Conservation (phyloP, 352 stramenopile species). For the Phytopythium delawarense region DNA sequence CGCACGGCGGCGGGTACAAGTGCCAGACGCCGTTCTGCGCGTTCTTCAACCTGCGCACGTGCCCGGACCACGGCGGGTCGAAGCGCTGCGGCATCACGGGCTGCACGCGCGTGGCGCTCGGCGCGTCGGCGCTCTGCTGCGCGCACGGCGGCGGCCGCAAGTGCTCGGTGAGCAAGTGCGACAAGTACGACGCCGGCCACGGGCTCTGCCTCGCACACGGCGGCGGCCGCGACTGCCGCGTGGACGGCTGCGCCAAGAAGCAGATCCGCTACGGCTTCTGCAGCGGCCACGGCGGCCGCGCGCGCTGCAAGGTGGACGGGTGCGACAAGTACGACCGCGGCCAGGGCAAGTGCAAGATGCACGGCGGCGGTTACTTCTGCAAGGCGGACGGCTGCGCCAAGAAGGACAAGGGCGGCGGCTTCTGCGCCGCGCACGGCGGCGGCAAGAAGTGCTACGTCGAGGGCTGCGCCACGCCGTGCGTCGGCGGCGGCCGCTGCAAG, state of each 20-base stretch:
- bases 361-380: conserved; percentile 81
- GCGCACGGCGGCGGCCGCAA: conserved; percentile 65
- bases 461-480: conserved; percentile 55
- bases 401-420: conserved; percentile 80
- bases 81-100: conserved; percentile 54
- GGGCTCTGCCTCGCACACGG: conserved; percentile 69
- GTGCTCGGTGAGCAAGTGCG: conserved; percentile 65
- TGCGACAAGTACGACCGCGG: conserved; percentile 76
- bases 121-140: conserved; percentile 47
- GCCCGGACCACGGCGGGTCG: conserved; percentile 66
- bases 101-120: conserved; percentile 50
- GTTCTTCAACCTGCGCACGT: conserved; percentile 68
- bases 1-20: conserved; percentile 73
- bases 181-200: conserved; percentile 66
- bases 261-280: conserved; percentile 76
- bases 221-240: conserved; percentile 56
- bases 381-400: conserved; percentile 72
- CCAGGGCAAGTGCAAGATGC: conserved; percentile 76
- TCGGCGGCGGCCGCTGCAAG: conserved; percentile 72
- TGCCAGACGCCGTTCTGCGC: conserved; percentile 71
- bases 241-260: conserved; percentile 63
- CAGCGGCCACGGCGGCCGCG: conserved; percentile 64
- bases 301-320: conserved; percentile 67
- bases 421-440: conserved; percentile 80
- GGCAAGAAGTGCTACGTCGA: conserved; percentile 78